Percentiles rank a stretch among this genome's conserved stretches.
Conservation (phyloP, 805 yeast genomes). For the Ogataea pignaliae region DNA sequence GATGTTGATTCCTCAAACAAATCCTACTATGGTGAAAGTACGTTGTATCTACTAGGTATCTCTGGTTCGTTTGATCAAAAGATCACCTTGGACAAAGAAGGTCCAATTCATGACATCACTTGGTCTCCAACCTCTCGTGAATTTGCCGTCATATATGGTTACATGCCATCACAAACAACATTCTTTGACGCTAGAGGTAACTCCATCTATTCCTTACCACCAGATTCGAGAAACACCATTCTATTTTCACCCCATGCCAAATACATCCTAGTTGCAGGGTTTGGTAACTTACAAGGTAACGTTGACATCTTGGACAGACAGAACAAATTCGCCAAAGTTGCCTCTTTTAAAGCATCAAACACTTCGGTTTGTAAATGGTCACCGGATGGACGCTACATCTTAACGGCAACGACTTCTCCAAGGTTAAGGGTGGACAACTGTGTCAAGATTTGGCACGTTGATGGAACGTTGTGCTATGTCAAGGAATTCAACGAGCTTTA, state of each 20-base stretch:
- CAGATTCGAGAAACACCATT: slow-evolving; percentile 85
- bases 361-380: slow-evolving; percentile 98
- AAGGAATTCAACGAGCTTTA: slow-evolving; percentile 79
- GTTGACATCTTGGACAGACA: slow-evolving; percentile 93
- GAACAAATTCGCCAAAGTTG: slow-evolving; percentile 72
- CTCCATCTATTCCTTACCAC: slow-evolving; percentile 74
- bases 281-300: slow-evolving; percentile 95
- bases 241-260: slow-evolving; percentile 92
- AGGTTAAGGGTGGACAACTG: slow-evolving; percentile 96
- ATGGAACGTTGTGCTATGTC: slow-evolving; percentile 74
- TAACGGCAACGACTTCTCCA: slow-evolving; percentile 97
- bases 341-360: slow-evolving; percentile 85
- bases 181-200: slow-evolving; percentile 95
- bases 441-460: slow-evolving; percentile 86
- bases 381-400: slow-evolving; percentile 89
- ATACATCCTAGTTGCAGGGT: slow-evolving; percentile 90
- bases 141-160: slow-evolving; percentile 96
- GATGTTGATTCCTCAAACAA: slow-evolving; percentile 93
- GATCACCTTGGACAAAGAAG: slow-evolving; percentile 83
- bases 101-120: slow-evolving; percentile 95
- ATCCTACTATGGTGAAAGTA: slow-evolving; percentile 95
- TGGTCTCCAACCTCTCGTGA: slow-evolving; percentile 97
- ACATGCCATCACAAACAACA: slow-evolving; percentile 94
- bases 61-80: slow-evolving; percentile 90
- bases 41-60: slow-evolving; percentile 83